Base-by-base conservation (phyloP, 208 protist genomes). In the Leishmania braziliensis region DNA sequence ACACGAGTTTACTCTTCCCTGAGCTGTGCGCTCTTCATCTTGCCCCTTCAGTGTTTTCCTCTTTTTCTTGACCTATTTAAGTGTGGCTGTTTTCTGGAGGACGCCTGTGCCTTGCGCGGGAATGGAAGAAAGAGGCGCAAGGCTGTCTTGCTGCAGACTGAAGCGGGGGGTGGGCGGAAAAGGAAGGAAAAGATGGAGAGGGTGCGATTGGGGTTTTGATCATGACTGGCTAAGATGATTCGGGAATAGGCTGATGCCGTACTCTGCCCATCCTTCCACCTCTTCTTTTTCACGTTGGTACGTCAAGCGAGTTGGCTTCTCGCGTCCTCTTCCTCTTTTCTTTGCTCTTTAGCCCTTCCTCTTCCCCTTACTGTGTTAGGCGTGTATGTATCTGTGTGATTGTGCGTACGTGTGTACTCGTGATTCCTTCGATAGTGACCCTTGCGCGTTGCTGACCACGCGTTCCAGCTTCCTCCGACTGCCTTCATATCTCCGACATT, bases 401-500 rank as follows among this genome's bases (percentile, higher is more conserved):
- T 70, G 60, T 77, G 54, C 36, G 33, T 75, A 39, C n/a, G 33
- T 69, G 58, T 80, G 50, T 56, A 23, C n/a, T 12, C 70, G 56
- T 63, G 5, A 20, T 20, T 73, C 50, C 39, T 46, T 36, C 33
- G 36, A 72, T 23, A 74, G 77, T 46, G 18, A 48, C 46, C 65
- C 20, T n/a, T 26, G n/a, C 14, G 46, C 5, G 46, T 82, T 20
- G 46, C 50, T 82, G 68, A 8, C 33, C 63, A 51, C 18, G 20
- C 48, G 26, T 29, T 62, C 36, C 12, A 1, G 50, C 33, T 20
- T 62, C 53, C 36, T 79, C 20, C 46, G 66, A 58, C 62, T 26
- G 23, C 33, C 53, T 29, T 48, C 46, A 18, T 9, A 50, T 46
- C 46, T 72, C 63, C 6, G 33, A 54, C 23, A 5, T 60, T 50